These are phyloP conservation scores for Trichomonascus vanleenenianus DNA, from an alignment of 805 yeast genomes.

Conservation along the genomic window DNA sequence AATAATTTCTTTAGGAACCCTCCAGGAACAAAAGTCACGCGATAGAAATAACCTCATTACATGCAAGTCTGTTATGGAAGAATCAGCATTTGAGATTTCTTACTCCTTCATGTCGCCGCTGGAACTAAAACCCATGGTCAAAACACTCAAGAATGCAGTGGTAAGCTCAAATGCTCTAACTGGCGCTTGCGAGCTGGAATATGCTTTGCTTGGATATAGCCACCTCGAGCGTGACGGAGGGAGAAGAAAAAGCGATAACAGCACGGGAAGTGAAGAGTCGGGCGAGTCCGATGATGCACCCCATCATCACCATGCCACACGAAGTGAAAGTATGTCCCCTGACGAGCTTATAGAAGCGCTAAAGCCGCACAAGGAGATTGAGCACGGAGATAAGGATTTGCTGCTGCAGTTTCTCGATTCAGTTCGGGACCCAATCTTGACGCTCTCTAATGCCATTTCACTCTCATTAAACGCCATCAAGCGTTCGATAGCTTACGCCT, in stretches of 20 bases:
- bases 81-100: conserved; percentile 42
- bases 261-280: background rate
- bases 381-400: conserved; percentile 30
- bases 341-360: conserved; percentile 11
- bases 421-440: conserved; percentile 28
- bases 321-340: background rate
- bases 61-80: conserved; percentile 36
- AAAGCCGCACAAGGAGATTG: conserved; percentile 29
- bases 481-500: conserved; percentile 31
- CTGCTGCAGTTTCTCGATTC: conserved; percentile 27
- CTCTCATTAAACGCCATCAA: conserved; percentile 30
- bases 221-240: conserved; percentile 3
- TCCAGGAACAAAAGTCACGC: conserved; percentile 29
- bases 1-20: conserved; percentile 23
- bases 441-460: conserved; percentile 31
- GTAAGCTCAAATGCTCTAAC: conserved; percentile 35
- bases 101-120: conserved; percentile 41
- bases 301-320: too few species aligned
- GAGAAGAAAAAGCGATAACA: too few species aligned
- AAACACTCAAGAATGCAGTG: conserved; percentile 27
- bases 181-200: conserved; percentile 43
- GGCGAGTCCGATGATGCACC: background rate
- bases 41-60: conserved; percentile 30
- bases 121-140: conserved; percentile 32
- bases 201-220: conserved; percentile 26